Base-by-base conservation (phyloP, 2,329 filamentous ascomycete species). In the Phoma herbarum region DNA sequence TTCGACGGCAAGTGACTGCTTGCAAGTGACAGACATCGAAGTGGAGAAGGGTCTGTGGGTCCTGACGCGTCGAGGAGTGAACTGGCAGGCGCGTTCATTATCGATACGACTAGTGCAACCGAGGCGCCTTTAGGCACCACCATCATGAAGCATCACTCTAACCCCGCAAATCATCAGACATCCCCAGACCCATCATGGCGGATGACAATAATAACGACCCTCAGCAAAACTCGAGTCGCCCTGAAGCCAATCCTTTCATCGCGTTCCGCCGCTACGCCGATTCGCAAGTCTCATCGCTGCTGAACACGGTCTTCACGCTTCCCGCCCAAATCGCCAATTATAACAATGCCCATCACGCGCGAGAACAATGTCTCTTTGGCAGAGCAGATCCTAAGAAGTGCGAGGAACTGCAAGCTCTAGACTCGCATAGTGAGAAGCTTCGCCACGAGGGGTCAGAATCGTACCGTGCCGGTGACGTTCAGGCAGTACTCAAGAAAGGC, bases 191-290 rank as follows among this genome's bases (percentile, higher is more conserved):
- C 58, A 64, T 28, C 25, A 74, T 76, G 73, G 45, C 69, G n/a
- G 63, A 65, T 25, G 64, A 68, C 52, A 60, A 67, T 51, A 59
- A 67, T 51, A 57, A 70, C 29, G 59, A 68, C 28, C 20, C 64
- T 7, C 61, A 62, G 35, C 64, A 64, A 49, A 47, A 69, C 12
- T 31, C 45, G 18, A 46, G 58, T 18, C 63, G 62, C 31, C 61
- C 59, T 31, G 72, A 75, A 59, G 64, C 73, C 55, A 86, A 86
- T 59, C 84, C 85, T 1, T 87, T 88, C 73, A 81, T 86, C 55
- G 79, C 82, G 28, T 87, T 88, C 75, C 86, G 86, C 64, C 84
- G 83, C 61, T 86, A 85, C 70, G 84, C 85, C 55, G 86, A 88
- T 65, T 81, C 83, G 45, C 83, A 85, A 56, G 80, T 87, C 64